Base-by-base conservation (phyloP, 2,329 filamentous ascomycete genomes). In the Colletotrichum costaricense region DNA sequence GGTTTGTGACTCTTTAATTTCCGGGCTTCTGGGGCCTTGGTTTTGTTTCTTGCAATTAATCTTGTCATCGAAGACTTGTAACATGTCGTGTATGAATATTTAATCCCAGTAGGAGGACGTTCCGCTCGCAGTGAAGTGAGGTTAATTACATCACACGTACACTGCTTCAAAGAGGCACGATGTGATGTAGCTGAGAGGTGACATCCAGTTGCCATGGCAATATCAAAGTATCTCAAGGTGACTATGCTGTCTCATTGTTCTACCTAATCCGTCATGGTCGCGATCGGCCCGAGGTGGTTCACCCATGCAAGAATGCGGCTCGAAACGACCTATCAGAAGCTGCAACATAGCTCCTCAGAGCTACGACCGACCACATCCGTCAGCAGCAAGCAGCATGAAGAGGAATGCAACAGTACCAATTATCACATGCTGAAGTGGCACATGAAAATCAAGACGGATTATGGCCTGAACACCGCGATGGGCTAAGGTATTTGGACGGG, bases 341-440 rank as follows among this genome's bases (percentile, higher is more conserved):
- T 28, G 6, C 28, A 60, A 11, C 30, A 22, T 12, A 24, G 52
- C 46, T 55, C 5, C 4, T 55, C 8, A 4, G 16, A 26, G 62
- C 9, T 22, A 7, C 4, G 8, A 16, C 11, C 7, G n/a, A 33
- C 4, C n/a, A 5, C 16, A 26, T 19, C 46, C 12, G 30, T 38
- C 14, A 11, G 14, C 30, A 3, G 8, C 33, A 11, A 28, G 42
- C 12, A 33, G 19, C 16, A 52, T 33, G 8, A 5, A 24, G 19
- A 24, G 28, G 46, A 26, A 55, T 55, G 22, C 16, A 55, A 12
- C 42, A 3, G n/a, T 49, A 4, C 12, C 22, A 3, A n/a, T n/a
- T 42, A 2, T 69, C 69, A 72, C 69, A 70, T 70, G 70, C n/a
- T 30, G 49, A 65, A 63, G 5, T 16, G 24, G 26, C 30, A 73